Evolutionary conservation across 2,329 filamentous ascomycete species (phyloP).

Genomic region (Colletotrichum nymphaeae): DNA sequence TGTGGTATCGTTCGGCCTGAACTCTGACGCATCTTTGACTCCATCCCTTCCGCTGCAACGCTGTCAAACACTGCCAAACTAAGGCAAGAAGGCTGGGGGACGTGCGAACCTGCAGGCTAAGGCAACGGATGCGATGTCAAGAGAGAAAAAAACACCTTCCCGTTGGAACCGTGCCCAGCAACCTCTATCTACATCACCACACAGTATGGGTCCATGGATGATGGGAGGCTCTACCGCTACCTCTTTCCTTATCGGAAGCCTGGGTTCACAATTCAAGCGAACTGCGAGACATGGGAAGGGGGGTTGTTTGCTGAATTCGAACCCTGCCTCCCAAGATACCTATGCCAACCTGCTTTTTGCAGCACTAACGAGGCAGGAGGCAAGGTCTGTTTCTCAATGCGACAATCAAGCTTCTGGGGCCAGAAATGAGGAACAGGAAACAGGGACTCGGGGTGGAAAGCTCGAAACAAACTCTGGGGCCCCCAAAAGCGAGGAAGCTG

Average conservation of each 20-base stretch:
- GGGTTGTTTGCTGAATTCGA: neutral
- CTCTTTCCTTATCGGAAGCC: neutral
- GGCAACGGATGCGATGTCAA: neutral
- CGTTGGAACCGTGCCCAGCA: neutral
- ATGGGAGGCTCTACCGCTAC: neutral
- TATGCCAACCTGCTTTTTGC: neutral
- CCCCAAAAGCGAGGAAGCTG: neutral
- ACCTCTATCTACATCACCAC: neutral
- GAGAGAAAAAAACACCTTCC: neutral
- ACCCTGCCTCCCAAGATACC: neutral
- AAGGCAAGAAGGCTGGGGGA: constrained; percentile 1
- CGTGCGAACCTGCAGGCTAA: neutral
- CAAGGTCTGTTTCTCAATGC: neutral
- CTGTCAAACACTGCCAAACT: neutral
- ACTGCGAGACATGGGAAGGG: neutral
- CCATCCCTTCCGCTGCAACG: neutral
- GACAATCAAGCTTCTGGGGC: neutral
- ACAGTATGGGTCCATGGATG: neutral
- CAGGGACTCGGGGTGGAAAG: neutral
- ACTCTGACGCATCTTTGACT: neutral
- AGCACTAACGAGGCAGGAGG: neutral
- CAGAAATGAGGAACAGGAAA: neutral
- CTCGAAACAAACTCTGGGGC: neutral
- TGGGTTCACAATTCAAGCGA: neutral
- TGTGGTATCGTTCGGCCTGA: neutral